Percentiles rank a stretch among this genome's conserved stretches.
These are phyloP conservation scores for Neurospora hispaniola DNA, from an alignment of 495 filamentous ascomycete species.

Conservation along the genomic window DNA sequence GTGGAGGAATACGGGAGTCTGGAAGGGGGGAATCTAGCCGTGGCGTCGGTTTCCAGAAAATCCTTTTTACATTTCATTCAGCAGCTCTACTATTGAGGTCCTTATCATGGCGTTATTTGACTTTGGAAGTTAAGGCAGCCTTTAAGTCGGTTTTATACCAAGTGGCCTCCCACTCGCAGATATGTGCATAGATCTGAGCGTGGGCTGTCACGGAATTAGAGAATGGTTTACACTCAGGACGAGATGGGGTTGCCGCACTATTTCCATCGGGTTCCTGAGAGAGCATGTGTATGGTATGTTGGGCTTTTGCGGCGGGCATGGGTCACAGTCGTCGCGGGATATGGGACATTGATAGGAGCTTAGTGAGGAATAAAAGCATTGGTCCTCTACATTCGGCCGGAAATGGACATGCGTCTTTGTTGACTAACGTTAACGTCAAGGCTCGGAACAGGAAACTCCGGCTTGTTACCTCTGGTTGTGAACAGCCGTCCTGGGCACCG, in stretches of 20 bases:
- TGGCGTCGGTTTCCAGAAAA: not conserved
- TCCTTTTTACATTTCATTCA: not conserved
- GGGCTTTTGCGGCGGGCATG: not conserved
- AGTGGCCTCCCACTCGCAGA: not conserved
- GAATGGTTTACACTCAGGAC: not conserved
- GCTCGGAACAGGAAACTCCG: not conserved
- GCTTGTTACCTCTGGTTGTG: not conserved
- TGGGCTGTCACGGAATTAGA: not conserved
- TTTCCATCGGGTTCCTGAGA: not conserved
- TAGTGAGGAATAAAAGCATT: not conserved
- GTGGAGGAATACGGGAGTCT: not conserved
- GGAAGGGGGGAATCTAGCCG: not conserved
- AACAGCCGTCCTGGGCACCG: not conserved
- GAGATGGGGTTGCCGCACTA: not conserved
- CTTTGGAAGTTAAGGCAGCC: not conserved
- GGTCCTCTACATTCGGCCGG: not conserved
- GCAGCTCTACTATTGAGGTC: not conserved
- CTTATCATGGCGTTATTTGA: conserved; percentile 1
- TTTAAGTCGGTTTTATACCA: not conserved
- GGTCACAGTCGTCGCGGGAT: not conserved
- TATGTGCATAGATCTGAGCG: not conserved
- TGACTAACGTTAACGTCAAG: not conserved
- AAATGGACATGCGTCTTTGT: not conserved
- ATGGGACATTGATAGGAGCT: not conserved
- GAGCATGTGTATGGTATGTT: not conserved